Conservation (phyloP, 2,329 filamentous ascomycete species). For the Aspergillus aculeatinus region DNA sequence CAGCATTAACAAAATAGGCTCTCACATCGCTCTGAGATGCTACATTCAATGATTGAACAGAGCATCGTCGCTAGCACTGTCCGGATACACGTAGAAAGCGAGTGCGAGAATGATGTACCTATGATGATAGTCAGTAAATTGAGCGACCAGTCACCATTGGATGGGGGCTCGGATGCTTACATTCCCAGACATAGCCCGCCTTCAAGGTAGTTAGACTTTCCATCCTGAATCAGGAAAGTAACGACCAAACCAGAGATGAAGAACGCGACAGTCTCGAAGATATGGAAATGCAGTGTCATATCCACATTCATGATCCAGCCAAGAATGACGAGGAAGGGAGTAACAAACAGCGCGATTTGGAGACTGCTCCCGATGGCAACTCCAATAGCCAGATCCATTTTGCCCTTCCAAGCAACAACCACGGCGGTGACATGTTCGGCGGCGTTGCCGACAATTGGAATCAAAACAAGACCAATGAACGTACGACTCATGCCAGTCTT, state of each 20-base stretch:
- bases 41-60: constrained; percentile 12
- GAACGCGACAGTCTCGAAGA: constrained; percentile 75
- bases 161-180: constrained; percentile 38
- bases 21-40: neutral
- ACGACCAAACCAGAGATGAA: constrained; percentile 74
- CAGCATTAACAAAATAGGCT: neutral
- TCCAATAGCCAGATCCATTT: constrained; percentile 66
- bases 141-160: neutral
- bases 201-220: constrained; percentile 81
- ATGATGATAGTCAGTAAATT: constrained; percentile 9
- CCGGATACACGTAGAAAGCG: constrained; percentile 51
- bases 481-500: constrained; percentile 72
- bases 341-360: constrained; percentile 79
- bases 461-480: constrained; percentile 77
- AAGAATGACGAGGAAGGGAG: constrained; percentile 74
- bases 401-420: constrained; percentile 74
- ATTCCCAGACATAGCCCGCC: constrained; percentile 68
- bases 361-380: constrained; percentile 80
- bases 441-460: constrained; percentile 81
- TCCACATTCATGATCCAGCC: constrained; percentile 72
- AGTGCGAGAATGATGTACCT: constrained; percentile 48
- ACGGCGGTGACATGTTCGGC: constrained; percentile 81
- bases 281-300: constrained; percentile 80
- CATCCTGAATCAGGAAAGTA: constrained; percentile 72
- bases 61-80: constrained; percentile 30